Conservation (phyloP, 805 yeast species). For the Lipomyces mesembrius region DNA sequence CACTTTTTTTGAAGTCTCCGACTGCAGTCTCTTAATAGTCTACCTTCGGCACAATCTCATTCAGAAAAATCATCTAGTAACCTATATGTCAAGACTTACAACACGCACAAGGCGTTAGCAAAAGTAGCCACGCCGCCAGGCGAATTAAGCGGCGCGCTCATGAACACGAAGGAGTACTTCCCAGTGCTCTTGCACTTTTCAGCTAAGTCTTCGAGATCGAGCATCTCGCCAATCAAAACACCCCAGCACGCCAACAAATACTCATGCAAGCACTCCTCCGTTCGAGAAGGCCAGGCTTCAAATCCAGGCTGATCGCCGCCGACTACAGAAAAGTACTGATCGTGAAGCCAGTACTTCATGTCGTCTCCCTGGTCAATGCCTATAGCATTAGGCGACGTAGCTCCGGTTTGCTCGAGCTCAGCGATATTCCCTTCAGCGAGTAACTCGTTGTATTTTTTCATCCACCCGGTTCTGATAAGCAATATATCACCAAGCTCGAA, state of each 20-base stretch:
- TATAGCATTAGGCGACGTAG: conserved; percentile 32
- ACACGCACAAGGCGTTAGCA: conserved; percentile 54
- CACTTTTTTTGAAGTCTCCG: too few species aligned
- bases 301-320: conserved; percentile 44
- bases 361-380: conserved; percentile 44
- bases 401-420: conserved; percentile 21
- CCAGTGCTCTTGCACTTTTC: conserved; percentile 40
- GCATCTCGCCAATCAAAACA: conserved; percentile 46
- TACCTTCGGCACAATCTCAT: too few species aligned
- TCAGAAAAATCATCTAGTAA: not conserved
- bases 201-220: conserved; percentile 45
- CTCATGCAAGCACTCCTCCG: conserved; percentile 33
- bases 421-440: conserved; percentile 23
- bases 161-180: conserved; percentile 45
- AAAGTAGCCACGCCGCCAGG: conserved; percentile 48
- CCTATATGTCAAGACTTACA: conserved; percentile 19
- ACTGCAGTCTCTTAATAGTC: too few species aligned
- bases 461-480: conserved; percentile 45
- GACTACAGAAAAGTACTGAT: conserved; percentile 43
- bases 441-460: conserved; percentile 40
- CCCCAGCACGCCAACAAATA: conserved; percentile 47
- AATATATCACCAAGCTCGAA: conserved; percentile 45
- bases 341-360: conserved; percentile 42
- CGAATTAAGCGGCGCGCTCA: conserved; percentile 46
- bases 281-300: conserved; percentile 40